phyloP scores from a whole-genome alignment of 2,329 filamentous ascomycete genomes.

The Fusarium verrucosum region DNA sequence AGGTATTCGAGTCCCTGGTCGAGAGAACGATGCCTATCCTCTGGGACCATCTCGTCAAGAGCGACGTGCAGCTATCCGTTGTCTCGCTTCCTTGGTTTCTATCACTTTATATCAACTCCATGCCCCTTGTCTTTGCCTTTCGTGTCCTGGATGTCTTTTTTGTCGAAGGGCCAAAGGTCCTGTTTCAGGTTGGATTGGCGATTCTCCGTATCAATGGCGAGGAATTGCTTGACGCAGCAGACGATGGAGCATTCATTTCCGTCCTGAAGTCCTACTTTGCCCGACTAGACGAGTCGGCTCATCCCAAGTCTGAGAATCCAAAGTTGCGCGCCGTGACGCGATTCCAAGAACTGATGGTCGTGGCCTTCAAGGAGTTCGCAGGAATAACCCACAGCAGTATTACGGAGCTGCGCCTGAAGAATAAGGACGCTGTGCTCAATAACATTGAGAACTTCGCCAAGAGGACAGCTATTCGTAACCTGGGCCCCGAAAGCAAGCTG shows the following conservation, averaged over 20 bases:
- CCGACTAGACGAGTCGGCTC: conserved; percentile 91
- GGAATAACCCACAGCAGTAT: conserved; percentile 94
- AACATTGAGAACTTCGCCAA: conserved; percentile 98
- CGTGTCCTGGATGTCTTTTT: conserved; percentile 98
- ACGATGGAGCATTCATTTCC: conserved; percentile 96
- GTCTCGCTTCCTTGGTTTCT: conserved; percentile 98
- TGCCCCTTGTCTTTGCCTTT: conserved; percentile 98
- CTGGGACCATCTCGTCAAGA: conserved; percentile 97
- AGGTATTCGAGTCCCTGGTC: conserved; percentile 97
- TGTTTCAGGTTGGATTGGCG: conserved; percentile 97
- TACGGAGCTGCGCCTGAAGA: conserved; percentile 85
- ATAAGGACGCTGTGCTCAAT: conserved; percentile 92
- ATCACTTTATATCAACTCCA: conserved; percentile 98
- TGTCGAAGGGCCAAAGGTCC: conserved; percentile 93
- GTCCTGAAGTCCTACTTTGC: conserved; percentile 95
- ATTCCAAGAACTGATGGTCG: conserved; percentile 98
- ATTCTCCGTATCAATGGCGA: conserved; percentile 97
- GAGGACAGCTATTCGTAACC: conserved; percentile 92
- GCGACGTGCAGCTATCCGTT: conserved; percentile 95
- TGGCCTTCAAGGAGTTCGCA: conserved; percentile 97
- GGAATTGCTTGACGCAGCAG: conserved; percentile 88
- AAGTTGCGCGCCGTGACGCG: conserved; percentile 93
- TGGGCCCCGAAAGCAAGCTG: conserved; percentile 94
- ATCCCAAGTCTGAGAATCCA: conserved; percentile 93
- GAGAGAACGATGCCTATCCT: conserved; percentile 98